Percentiles rank a stretch among this genome's conserved stretches.
Conservation (phyloP, 331 rosid genomes). For the Acacia concinna region DNA sequence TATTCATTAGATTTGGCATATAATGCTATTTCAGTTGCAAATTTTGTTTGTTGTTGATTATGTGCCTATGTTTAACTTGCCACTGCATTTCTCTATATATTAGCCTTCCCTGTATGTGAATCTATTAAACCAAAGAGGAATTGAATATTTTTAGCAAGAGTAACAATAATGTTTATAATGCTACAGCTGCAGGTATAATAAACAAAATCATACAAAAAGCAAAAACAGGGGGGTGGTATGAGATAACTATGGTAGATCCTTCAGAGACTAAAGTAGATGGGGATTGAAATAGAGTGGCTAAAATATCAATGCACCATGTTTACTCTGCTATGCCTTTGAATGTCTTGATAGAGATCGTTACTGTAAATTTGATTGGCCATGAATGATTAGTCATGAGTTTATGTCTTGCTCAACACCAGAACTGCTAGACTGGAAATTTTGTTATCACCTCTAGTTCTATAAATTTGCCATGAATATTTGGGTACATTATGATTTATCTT, state of each 20-base stretch:
- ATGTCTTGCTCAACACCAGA: conserved; percentile 11
- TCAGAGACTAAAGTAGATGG: not conserved
- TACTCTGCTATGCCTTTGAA: conserved; percentile 24
- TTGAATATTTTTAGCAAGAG: too few species aligned
- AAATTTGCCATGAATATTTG: not conserved
- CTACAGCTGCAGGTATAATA: too few species aligned
- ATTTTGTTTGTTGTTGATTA: conserved; percentile 3
- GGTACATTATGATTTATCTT: not conserved
- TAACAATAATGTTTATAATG: too few species aligned
- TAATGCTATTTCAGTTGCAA: conserved; percentile 22
- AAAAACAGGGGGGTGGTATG: too few species aligned
- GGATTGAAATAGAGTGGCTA: conserved; percentile 8
- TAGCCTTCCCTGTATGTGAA: not conserved
- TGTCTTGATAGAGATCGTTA: conserved; percentile 17
- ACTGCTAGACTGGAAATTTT: conserved; percentile 10
- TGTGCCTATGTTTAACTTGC: conserved; percentile 14
- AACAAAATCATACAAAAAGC: too few species aligned
- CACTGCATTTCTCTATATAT: not conserved
- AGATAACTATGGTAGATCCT: too few species aligned
- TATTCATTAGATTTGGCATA: conserved; percentile 1
- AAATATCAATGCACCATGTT: conserved; percentile 3
- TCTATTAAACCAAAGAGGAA: conserved; percentile 7
- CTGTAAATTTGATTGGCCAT: conserved; percentile 18
- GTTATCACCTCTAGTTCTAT: not conserved
- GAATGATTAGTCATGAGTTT: conserved; percentile 14